Conservation (phyloP, 805 yeast species). For the Ascoidea rubescens region DNA sequence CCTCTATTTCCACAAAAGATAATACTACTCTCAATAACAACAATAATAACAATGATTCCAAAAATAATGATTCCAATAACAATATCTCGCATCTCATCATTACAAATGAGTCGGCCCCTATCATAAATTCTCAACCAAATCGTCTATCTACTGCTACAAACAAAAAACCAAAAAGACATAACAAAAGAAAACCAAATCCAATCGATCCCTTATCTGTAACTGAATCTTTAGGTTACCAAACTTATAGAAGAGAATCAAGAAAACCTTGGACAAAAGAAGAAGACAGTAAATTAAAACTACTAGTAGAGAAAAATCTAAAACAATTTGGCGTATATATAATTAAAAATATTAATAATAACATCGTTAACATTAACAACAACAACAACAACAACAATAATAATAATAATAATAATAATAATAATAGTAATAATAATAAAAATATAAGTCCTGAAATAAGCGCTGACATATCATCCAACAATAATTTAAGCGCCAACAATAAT, state of each 20-base stretch:
- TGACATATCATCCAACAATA: not conserved
- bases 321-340: constrained; percentile 15
- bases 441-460: not conserved
- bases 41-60: not conserved
- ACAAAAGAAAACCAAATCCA: constrained; percentile 12
- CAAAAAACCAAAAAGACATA: not conserved
- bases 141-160: not conserved
- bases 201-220: constrained; percentile 37
- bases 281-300: constrained; percentile 37
- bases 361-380: not conserved
- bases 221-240: constrained; percentile 61
- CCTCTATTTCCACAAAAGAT: not conserved
- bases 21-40: too few species aligned
- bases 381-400: constrained; percentile 10
- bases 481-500: too few species aligned
- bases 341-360: not conserved
- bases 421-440: too few species aligned
- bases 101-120: not conserved
- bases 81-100: too few species aligned
- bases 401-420: constrained; percentile 13
- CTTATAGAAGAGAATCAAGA: constrained; percentile 48
- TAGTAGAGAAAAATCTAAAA: constrained; percentile 24
- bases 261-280: constrained; percentile 70
- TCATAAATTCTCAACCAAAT: too few species aligned
- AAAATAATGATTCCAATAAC: not conserved